Conservation (phyloP, 257 asterid genomes). For the Echium plantagineum region DNA sequence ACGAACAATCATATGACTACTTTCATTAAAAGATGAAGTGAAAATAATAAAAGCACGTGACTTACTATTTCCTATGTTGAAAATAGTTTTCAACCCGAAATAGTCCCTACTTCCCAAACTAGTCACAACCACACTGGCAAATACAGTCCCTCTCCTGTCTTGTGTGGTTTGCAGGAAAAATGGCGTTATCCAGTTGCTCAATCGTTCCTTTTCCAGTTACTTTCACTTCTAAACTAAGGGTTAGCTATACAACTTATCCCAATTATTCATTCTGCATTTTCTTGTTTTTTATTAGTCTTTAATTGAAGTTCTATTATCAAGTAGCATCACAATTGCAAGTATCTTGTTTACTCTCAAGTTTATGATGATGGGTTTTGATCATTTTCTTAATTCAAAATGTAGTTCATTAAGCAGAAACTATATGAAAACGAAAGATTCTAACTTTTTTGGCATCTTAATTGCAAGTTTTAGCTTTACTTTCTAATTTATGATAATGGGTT, state of each 20-base stretch:
- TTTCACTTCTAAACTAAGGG: constrained; percentile 17
- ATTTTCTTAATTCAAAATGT: constrained; percentile 8
- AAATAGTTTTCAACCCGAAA: no score
- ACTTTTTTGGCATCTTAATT: neutral
- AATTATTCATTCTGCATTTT: neutral
- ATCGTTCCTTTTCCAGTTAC: constrained; percentile 16
- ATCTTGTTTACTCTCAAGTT: neutral
- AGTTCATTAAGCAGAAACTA: constrained; percentile 30
- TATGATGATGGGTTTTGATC: neutral
- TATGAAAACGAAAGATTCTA: constrained; percentile 13
- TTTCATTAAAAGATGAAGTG: no score
- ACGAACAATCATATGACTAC: no score
- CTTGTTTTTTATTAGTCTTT: no score
- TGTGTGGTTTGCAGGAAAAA: constrained; percentile 20
- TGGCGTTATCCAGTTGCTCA: constrained; percentile 38
- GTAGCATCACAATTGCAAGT: neutral
- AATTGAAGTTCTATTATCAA: no score
- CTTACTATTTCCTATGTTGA: no score
- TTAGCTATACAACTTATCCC: neutral
- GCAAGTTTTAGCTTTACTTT: neutral
- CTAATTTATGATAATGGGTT: neutral
- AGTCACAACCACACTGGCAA: no score
- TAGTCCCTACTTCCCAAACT: no score
- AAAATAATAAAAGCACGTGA: no score
- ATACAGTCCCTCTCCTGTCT: neutral